phyloP scores from a whole-genome alignment of 2,329 filamentous ascomycete genomes.

The Cercospora sp. region DNA sequence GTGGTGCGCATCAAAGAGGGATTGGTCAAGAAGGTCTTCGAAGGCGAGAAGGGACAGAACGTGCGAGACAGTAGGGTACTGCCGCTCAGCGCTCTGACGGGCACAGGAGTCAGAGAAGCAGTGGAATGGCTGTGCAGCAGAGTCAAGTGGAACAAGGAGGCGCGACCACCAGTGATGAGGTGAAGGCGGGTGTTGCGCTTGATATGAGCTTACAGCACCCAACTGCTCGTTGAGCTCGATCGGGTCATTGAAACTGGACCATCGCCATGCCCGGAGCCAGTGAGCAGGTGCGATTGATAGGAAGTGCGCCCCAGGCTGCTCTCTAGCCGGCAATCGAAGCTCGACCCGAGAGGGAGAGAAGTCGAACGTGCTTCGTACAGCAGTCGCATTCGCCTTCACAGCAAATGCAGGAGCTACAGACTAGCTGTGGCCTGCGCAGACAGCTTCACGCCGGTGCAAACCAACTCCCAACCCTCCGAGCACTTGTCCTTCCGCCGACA shows the following conservation, averaged over 20 bases:
- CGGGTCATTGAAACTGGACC: no score
- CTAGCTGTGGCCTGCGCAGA: background rate
- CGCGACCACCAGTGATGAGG: constrained; percentile 85
- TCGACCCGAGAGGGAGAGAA: background rate
- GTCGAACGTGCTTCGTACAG: background rate
- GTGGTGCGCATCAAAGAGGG: constrained; percentile 97
- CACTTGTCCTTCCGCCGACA: background rate
- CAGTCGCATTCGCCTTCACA: background rate
- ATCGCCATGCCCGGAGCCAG: background rate
- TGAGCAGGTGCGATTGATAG: background rate
- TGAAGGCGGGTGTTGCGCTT: background rate
- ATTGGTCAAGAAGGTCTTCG: constrained; percentile 90
- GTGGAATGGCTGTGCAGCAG: constrained; percentile 94
- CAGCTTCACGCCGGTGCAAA: background rate
- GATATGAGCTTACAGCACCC: no score
- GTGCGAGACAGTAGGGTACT: constrained; percentile 89
- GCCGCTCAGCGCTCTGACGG: constrained; percentile 86
- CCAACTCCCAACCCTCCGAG: background rate
- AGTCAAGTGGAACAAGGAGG: constrained; percentile 96
- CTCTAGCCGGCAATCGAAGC: background rate
- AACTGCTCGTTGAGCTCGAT: no score
- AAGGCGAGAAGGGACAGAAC: constrained; percentile 82
- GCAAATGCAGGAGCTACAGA: background rate
- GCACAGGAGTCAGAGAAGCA: constrained; percentile 80
- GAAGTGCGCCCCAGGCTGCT: background rate